Base-by-base conservation (phyloP, 257 asterid genomes). In the Fraxinus americana region DNA sequence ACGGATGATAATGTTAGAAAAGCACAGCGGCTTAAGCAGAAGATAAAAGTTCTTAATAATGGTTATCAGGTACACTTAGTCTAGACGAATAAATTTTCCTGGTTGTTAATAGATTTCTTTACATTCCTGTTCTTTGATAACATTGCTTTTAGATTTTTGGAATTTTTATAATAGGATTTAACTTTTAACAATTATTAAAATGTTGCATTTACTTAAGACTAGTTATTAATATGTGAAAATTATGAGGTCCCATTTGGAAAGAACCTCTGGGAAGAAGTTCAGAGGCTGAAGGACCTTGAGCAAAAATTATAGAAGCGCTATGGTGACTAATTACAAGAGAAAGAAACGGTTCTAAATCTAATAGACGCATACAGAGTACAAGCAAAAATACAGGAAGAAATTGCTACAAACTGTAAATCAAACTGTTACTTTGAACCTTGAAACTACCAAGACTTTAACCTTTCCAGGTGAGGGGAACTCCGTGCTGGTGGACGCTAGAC, bases 231-330 rank as follows among this genome's bases (percentile, higher is more conserved):
- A 38, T 38, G 41, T 38, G 41, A 12, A 43, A 43, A 10, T 11
- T 43, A 10, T 43, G 13, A 43, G 50, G 50, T 11, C 50, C 50
- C 50, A 11, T 43, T 43, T 43, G 17, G 52, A 29, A 25, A 25
- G 27, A 84, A 88, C 79, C 88, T 92, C 32, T 96, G 99, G 99
- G 98, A 96, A 87, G 98, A 96, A 87, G 97, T 90, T 71, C 97
- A 96, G 91, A 96, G 92, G 81, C 99, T 93, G 85, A 96, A 96
- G 87, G 96, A 96, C 76, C 93, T 93, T 0, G 99, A 96, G 85
- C 88, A 79, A 48, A 84, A 78, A 59, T 74, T 90, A 67, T 98
- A 93, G 85, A 89, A 86, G 76, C 86, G 89, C 30, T 92, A 91
- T 19, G 97, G 97, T 16, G 91, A 83, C 86, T 86, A 88, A 43